Base-by-base conservation (phyloP, 108 stramenopile species). In the Skeletonema marinoi region DNA sequence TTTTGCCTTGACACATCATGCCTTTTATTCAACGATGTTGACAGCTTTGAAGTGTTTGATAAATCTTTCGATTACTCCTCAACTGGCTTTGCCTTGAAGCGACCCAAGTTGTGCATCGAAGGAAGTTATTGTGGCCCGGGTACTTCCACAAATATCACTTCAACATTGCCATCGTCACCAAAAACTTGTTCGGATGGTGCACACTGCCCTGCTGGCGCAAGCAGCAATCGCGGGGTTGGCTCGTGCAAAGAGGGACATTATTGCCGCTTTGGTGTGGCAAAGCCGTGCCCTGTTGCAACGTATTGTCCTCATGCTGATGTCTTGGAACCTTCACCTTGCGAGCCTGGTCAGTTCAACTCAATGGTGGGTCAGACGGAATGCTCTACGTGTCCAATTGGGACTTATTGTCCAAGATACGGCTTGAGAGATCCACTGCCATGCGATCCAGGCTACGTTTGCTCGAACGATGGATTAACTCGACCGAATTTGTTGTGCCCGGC, bases 391-490 rank as follows among this genome's bases (percentile, higher is more conserved):
- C 84, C 86, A 5, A 66, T 85, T 1, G 96, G 94, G 33, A 77
- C 90, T 48, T 81, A 93, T n/a, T 96, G 96, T 59, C 94, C 94
- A 19, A 82, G 85, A 46, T 89, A 90, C 83, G 90, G 85, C 6
- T 60, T 74, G 29, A 38, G 33, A 29, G 73, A 83, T 66, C 96
- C 96, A 33, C 21, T 96, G 93, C 70, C 92, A 89, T 6, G 75
- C 89, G n/a, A 91, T 90, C 29, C 42, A 65, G 70, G 72, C 32
- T 94, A 89, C 74, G 91, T 74, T 31, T 96, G 96, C 70, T 80
- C 77, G 3, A 88, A 70, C 56, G 88, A 85, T 30, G 85, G 86
- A 16, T 80, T 96, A 9, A 59, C 80, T 0, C 71, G 85, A 14
- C 93, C 93, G 14, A 94, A 96, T 63, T 65, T 77, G 10, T 48